Evolutionary conservation across 1,284 basidiomycete species (phyloP), one percentile per base, ranked within the genome.

Genomic region (Cutaneotrichosporon cutaneum): DNA sequence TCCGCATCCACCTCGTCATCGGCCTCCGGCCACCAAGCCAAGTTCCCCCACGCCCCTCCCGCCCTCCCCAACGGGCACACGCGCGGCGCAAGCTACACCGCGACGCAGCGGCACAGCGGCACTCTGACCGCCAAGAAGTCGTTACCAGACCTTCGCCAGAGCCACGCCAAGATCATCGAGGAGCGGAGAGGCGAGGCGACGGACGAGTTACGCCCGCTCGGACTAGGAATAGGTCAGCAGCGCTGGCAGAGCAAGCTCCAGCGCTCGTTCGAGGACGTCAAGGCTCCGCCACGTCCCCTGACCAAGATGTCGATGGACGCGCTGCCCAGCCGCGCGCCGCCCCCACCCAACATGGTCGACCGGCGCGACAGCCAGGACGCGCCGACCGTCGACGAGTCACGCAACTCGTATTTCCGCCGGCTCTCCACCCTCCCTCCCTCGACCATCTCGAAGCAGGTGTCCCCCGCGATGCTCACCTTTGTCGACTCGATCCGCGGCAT

Each of bases 351-450:
- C 52, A 30, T 59, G 45, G 51, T 22, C 30, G 56, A 45, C 4
- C 42, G 42, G 0, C 60, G 53, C 45, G 55, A 58, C 33, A 67
- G 67, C 42, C 66, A 72, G 53, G 71, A 74, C 26, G 66, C 64
- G 11, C 71, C 72, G 0, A 65, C 70, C 0, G 70, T 90, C 72
- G 87, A 90, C 59, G 85, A 85, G 26, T 92, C 94, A 74, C 86
- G 92, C 33, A 91, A 94, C 75, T 90, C 90, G 11, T 99, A 99
- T 78, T 99, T 99, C 80, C 88, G 90, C 32, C 87, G 94, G 21
- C 82, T 95, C 18, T 85, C 83, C 21, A 88, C 88, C 48, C 81
- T 95, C 4, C 90, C 90, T 0, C 80, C 83, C 0, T 85, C 87
- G 18, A 83, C 84, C 0, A 85, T 88, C 35, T 84, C 87, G 26